Conservation (phyloP, 768 basidiomycete species). For the Saitozyma podzolica region DNA sequence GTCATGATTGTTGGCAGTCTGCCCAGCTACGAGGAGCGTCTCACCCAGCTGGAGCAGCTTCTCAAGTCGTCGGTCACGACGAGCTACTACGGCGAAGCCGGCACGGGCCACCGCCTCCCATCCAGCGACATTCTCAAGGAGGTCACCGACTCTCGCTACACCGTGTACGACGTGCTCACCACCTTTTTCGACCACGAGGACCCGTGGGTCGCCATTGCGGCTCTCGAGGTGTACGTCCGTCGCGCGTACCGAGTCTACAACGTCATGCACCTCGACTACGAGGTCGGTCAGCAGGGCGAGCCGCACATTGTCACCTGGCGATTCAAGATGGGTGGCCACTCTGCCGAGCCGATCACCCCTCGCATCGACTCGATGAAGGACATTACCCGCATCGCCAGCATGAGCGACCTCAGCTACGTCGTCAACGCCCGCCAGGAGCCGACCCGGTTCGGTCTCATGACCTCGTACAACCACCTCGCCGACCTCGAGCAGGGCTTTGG, state of each 20-base stretch:
- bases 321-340: conserved; percentile 82
- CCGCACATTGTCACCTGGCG: conserved; percentile 83
- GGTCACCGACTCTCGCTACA: conserved; percentile 92
- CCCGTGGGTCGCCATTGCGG: conserved; percentile 80
- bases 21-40: conserved; percentile 94
- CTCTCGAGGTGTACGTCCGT: conserved; percentile 92
- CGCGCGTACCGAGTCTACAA: conserved; percentile 94
- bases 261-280: conserved; percentile 86
- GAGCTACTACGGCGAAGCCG: conserved; percentile 85
- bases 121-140: conserved; percentile 84
- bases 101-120: conserved; percentile 68
- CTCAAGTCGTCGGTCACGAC: conserved; percentile 83
- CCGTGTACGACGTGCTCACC: conserved; percentile 94
- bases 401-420: conserved; percentile 92
- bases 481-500: conserved; percentile 72
- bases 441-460: conserved; percentile 82
- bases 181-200: conserved; percentile 90
- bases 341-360: conserved; percentile 58
- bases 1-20: conserved; percentile 93
- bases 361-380: conserved; percentile 55
- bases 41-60: conserved; percentile 89
- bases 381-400: conserved; percentile 79
- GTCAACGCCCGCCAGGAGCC: conserved; percentile 81
- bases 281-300: conserved; percentile 86
- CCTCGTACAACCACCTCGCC: conserved; percentile 77